Conservation (phyloP, 345 rosid genomes). For the Lepidium aucheri region DNA sequence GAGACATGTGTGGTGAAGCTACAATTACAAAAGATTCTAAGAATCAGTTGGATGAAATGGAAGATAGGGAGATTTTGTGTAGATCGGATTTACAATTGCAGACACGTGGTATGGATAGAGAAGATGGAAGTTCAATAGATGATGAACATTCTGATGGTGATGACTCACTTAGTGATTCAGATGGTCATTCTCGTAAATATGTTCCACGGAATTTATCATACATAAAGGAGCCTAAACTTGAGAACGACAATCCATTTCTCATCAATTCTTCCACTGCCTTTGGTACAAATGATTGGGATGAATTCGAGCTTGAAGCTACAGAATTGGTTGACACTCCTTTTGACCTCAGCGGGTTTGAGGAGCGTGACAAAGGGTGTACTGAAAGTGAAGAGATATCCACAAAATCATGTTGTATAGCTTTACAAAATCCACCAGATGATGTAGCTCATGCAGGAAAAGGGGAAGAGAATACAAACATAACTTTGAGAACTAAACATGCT, state of each 20-base stretch:
- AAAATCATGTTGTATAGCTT: slow-evolving; percentile 12
- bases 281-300: slow-evolving; percentile 88
- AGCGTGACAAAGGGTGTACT: slow-evolving; percentile 18
- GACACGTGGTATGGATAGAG: slow-evolving; percentile 23
- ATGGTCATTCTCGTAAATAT: slow-evolving; percentile 37
- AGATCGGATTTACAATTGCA: slow-evolving; percentile 21
- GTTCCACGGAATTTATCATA: slow-evolving; percentile 15
- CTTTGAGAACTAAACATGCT: slow-evolving; percentile 17
- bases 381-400: slow-evolving; percentile 22
- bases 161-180: slow-evolving; percentile 56
- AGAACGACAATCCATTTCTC: slow-evolving; percentile 49
- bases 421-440: slow-evolving; percentile 13
- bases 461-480: slow-evolving; percentile 18
- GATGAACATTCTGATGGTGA: slow-evolving; percentile 50
- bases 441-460: slow-evolving; percentile 27
- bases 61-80: slow-evolving; percentile 3
- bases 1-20: slow-evolving; percentile 3
- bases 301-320: slow-evolving; percentile 62
- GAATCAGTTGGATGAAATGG: slow-evolving; percentile 12
- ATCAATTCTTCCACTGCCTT: slow-evolving; percentile 76
- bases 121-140: slow-evolving; percentile 32
- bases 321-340: slow-evolving; percentile 30
- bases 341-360: slow-evolving; percentile 26
- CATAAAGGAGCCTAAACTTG: slow-evolving; percentile 18
- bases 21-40: slow-evolving; percentile 16